Conservation (phyloP, 2,329 filamentous ascomycete species). For the Hypoxylon sp. region DNA sequence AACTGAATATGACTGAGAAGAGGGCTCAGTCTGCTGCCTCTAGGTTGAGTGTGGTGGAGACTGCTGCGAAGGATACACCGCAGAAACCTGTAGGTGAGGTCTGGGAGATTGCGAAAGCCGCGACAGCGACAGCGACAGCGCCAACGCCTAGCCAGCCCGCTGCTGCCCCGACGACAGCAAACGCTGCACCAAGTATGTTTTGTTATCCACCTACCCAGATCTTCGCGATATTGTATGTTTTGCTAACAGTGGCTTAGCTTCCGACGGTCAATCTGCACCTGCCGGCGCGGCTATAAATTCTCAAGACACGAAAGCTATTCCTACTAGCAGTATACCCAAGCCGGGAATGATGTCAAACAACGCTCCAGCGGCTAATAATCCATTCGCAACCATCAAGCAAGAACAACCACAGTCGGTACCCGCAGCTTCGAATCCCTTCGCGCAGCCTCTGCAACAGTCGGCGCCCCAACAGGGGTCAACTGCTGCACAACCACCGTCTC, state of each 20-base stretch:
- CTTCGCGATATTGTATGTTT: background rate
- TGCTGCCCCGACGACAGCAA: constrained; percentile 34
- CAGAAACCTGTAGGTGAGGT: constrained; percentile 87
- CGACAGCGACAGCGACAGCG: constrained; percentile 63
- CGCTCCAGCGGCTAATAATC: constrained; percentile 37
- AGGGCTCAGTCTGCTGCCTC: constrained; percentile 73
- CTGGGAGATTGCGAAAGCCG: constrained; percentile 82
- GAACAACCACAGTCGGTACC: constrained; percentile 24
- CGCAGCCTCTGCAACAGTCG: constrained; percentile 31
- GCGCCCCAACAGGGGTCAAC: constrained; percentile 33
- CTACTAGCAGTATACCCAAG: constrained; percentile 42
- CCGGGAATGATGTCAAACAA: constrained; percentile 31
- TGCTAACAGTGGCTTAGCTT: constrained; percentile 39
- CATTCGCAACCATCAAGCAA: constrained; percentile 42
- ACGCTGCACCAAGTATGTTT: constrained; percentile 35
- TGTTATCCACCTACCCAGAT: background rate
- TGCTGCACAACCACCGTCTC: constrained; percentile 38
- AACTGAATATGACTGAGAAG: constrained; percentile 84
- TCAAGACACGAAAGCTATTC: constrained; percentile 34
- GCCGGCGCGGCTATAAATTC: constrained; percentile 17
- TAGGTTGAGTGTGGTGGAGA: constrained; percentile 83
- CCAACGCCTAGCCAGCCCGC: constrained; percentile 49
- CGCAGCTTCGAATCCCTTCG: constrained; percentile 44
- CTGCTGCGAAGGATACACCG: constrained; percentile 86
- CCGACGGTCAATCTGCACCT: constrained; percentile 21